Evolutionary conservation across 208 protist genomes (phyloP).

Genomic region (Trypanosoma platydactyli): DNA sequence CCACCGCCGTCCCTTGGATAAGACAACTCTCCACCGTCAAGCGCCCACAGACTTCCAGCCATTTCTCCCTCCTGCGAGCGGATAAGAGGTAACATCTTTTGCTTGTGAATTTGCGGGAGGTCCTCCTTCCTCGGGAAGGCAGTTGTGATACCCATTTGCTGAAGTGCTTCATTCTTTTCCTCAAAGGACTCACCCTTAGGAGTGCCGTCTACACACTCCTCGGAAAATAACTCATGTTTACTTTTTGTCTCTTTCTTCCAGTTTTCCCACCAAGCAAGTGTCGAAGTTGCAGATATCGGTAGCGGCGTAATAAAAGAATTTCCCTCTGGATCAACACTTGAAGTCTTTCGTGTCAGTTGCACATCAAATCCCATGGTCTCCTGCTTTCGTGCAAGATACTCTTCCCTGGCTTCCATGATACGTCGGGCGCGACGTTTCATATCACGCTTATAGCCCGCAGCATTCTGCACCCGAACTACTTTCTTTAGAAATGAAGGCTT

Average conservation of each 20-base stretch:
- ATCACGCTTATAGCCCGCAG: slow-evolving; percentile 86
- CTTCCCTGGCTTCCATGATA: slow-evolving; percentile 91
- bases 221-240: slow-evolving; percentile 88
- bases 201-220: slow-evolving; percentile 75
- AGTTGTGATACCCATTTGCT: slow-evolving; percentile 78
- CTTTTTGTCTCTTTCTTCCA: slow-evolving; percentile 76
- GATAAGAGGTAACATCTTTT: slow-evolving; percentile 69
- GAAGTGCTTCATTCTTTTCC: slow-evolving; percentile 85
- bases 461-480: slow-evolving; percentile 87
- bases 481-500: slow-evolving; percentile 81
- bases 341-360: slow-evolving; percentile 8
- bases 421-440: slow-evolving; percentile 91
- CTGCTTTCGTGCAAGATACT: slow-evolving; percentile 75
- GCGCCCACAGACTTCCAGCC: slow-evolving; percentile 72
- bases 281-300: slow-evolving; percentile 55
- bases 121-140: slow-evolving; percentile 58
- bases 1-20: slow-evolving; percentile 86
- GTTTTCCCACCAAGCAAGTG: slow-evolving; percentile 84
- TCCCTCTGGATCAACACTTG: slow-evolving; percentile 22
- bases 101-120: slow-evolving; percentile 49
- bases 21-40: slow-evolving; percentile 84
- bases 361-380: slow-evolving; percentile 43
- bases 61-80: slow-evolving; percentile 72
- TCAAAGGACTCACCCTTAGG: slow-evolving; percentile 77
- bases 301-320: slow-evolving; percentile 43